phyloP scores from a whole-genome alignment of 1,284 basidiomycete genomes.

The Cutaneotrichosporon spelunceum region DNA sequence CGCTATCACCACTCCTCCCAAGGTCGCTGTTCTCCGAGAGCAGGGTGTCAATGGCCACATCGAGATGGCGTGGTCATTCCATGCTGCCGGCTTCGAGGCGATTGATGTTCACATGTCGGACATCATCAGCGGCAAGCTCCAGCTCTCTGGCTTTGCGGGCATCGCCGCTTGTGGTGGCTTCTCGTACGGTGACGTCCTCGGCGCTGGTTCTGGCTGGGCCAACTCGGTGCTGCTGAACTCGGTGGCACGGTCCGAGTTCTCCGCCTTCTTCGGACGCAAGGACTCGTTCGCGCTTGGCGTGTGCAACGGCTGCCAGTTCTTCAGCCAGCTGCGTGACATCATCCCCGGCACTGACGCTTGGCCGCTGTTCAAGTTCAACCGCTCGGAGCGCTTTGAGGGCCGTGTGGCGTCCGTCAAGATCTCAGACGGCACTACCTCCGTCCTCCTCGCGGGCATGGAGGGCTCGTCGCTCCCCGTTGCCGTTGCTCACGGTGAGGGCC shows the following conservation, averaged over 20 bases:
- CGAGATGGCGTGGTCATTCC: conserved; percentile 98
- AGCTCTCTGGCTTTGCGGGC: conserved; percentile 71
- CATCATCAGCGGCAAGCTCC: conserved; percentile 69
- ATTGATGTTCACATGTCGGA: conserved; percentile 99
- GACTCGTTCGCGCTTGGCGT: conserved; percentile 89
- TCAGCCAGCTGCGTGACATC: conserved; percentile 79
- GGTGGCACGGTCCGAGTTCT: conserved; percentile 70
- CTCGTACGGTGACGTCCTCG: conserved; percentile 97
- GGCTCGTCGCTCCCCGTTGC: conserved; percentile 85
- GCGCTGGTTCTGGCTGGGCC: conserved; percentile 97
- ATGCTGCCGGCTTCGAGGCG: conserved; percentile 86
- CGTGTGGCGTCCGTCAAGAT: conserved; percentile 79
- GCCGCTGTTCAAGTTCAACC: conserved; percentile 89
- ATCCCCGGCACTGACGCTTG: conserved; percentile 81
- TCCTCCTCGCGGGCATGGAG: conserved; percentile 85
- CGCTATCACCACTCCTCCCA: conserved; percentile 61
- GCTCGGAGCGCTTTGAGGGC: conserved; percentile 85
- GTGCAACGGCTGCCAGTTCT: conserved; percentile 98
- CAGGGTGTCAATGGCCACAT: conserved; percentile 98
- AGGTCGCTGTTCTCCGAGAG: conserved; percentile 92
- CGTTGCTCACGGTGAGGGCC: conserved; percentile 94
- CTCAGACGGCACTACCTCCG: conserved; percentile 58
- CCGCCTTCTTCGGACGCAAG: conserved; percentile 71
- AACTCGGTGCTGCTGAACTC: conserved; percentile 83
- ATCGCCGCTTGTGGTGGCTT: conserved; percentile 96